Conservation (phyloP, 2,329 filamentous ascomycete species). For the Fusarium ambrosium region DNA sequence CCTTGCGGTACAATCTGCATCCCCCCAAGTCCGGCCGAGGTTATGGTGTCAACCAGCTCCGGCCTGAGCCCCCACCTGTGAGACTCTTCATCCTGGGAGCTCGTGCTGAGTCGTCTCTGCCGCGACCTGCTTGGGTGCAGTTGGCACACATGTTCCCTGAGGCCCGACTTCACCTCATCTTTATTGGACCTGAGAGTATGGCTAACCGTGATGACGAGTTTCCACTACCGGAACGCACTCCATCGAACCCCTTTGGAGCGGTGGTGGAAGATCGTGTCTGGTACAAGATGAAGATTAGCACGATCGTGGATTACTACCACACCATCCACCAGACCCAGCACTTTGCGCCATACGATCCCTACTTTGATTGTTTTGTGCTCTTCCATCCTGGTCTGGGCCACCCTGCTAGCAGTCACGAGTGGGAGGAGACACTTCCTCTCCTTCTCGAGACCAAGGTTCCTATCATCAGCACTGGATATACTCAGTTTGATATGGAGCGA, state of each 20-base stretch:
- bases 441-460: slow-evolving; percentile 96
- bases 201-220: slow-evolving; percentile 93
- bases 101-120: slow-evolving; percentile 96
- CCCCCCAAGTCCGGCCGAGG: slow-evolving; percentile 85
- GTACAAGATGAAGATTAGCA: slow-evolving; percentile 94
- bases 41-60: slow-evolving; percentile 80
- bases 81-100: slow-evolving; percentile 94
- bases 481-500: slow-evolving; percentile 92
- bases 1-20: slow-evolving; percentile 92
- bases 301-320: slow-evolving; percentile 98
- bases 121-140: slow-evolving; percentile 93
- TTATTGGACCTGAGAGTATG: slow-evolving; percentile 98
- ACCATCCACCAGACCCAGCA: slow-evolving; percentile 91
- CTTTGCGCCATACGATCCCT: slow-evolving; percentile 96
- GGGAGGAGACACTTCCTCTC: slow-evolving; percentile 89
- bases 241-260: slow-evolving; percentile 92
- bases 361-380: slow-evolving; percentile 97
- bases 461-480: slow-evolving; percentile 95
- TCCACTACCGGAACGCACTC: slow-evolving; percentile 86
- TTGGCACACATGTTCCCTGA: slow-evolving; percentile 95
- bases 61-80: slow-evolving; percentile 87
- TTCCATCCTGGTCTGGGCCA: slow-evolving; percentile 98
- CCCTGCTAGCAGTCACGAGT: slow-evolving; percentile 92
- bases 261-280: slow-evolving; percentile 92
- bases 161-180: slow-evolving; percentile 89